A percentile compares a stretch with the other conserved stretches of the same genome.
phyloP scores from a whole-genome alignment of 148 eudicot species.

The Rhododendron simsii region DNA sequence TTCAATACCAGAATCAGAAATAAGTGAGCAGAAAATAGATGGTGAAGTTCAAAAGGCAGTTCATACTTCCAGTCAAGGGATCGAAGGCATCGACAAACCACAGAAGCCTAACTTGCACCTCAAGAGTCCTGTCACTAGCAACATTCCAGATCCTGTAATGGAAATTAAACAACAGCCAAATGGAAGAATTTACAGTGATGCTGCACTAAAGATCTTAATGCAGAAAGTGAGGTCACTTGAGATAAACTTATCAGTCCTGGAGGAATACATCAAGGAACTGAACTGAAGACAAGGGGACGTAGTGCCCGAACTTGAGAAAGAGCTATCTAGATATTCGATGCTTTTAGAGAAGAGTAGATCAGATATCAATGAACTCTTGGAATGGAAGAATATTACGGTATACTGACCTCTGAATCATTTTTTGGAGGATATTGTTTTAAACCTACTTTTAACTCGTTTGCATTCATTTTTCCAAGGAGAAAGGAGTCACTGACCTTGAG shows the following conservation, averaged over 20 bases:
- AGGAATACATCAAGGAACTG: too few relatives aligned
- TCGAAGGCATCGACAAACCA: constrained; percentile 12
- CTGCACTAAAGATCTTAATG: too few relatives aligned
- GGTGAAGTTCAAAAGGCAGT: constrained; percentile 27
- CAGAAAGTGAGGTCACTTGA: too few relatives aligned
- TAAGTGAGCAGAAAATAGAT: constrained; percentile 23
- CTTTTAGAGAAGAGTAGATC: constrained; percentile 51
- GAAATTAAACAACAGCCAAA: too few relatives aligned
- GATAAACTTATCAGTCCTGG: too few relatives aligned
- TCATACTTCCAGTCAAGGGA: constrained; percentile 33
- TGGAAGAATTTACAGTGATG: too few relatives aligned
- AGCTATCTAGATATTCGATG: constrained; percentile 20
- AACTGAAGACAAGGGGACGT: too few relatives aligned
- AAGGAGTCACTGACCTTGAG: constrained; percentile 43
- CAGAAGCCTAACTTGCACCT: too few relatives aligned
- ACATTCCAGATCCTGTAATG: too few relatives aligned
- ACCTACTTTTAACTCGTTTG: background rate
- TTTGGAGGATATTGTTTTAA: background rate
- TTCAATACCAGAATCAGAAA: constrained; percentile 26
- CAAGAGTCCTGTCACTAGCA: too few relatives aligned
- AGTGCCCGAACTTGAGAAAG: too few relatives aligned
- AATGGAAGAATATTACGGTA: constrained; percentile 74
- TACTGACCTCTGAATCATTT: background rate
- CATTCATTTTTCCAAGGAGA: constrained; percentile 40
- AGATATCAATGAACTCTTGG: constrained; percentile 53